Conservation (phyloP, 768 basidiomycete species). For the Phlegmacium glaucopus region DNA sequence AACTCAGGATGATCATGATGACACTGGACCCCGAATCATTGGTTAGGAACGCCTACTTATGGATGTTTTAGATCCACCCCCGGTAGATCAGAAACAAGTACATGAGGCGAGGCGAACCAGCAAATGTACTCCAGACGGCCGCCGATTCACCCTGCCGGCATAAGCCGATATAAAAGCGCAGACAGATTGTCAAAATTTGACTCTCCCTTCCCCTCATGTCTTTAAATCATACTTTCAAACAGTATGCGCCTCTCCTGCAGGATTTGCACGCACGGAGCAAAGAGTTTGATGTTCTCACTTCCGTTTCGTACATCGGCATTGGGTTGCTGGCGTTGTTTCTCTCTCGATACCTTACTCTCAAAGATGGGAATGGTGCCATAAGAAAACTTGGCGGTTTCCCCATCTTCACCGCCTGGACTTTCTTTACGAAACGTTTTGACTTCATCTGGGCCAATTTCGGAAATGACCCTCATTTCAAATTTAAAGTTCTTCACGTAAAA, state of each 20-base stretch:
- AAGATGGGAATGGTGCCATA: not conserved
- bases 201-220: not conserved
- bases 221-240: not conserved
- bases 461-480: conserved; percentile 17
- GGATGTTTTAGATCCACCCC: too few relatives aligned
- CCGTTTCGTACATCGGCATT: not conserved
- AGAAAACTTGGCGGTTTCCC: conserved; percentile 14
- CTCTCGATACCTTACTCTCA: not conserved
- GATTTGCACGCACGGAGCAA: not conserved
- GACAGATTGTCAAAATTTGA: too few relatives aligned
- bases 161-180: too few relatives aligned
- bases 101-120: too few relatives aligned
- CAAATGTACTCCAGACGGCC: too few relatives aligned
- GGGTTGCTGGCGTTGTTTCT: not conserved
- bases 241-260: not conserved
- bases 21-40: too few relatives aligned
- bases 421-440: conserved; percentile 25
- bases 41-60: too few relatives aligned
- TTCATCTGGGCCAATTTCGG: conserved; percentile 20
- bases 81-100: too few relatives aligned
- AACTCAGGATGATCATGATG: too few relatives aligned
- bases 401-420: conserved; percentile 25
- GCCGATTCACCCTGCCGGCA: too few relatives aligned
- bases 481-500: conserved; percentile 25
- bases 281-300: not conserved